Conservation (phyloP, 768 basidiomycete genomes). For the Leccinellum rugosiceps region DNA sequence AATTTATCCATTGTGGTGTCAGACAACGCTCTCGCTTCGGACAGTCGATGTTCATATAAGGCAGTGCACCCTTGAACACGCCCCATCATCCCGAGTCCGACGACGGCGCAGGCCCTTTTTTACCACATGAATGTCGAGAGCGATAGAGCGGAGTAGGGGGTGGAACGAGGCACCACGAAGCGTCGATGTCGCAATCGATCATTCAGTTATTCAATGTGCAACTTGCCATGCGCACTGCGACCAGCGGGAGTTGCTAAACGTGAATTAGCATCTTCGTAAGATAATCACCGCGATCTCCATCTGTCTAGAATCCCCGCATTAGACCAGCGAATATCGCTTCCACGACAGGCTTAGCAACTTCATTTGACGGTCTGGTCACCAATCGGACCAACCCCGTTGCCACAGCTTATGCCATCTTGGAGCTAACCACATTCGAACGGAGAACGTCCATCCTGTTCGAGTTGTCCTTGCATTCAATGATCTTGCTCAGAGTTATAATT, state of each 20-base stretch:
- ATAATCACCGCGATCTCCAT: conserved; percentile 28
- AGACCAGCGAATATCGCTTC: conserved; percentile 7
- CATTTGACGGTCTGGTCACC: not conserved
- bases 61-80: not conserved
- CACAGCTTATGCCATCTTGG: conserved; percentile 3
- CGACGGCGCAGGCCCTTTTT: conserved; percentile 3
- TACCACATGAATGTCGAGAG: conserved; percentile 9
- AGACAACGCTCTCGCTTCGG: conserved; percentile 6
- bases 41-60: not conserved
- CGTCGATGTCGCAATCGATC: conserved; percentile 1
- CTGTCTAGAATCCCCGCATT: conserved; percentile 11
- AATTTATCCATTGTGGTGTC: conserved; percentile 6
- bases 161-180: conserved; percentile 5
- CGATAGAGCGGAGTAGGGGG: conserved; percentile 8
- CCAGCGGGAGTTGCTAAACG: not conserved
- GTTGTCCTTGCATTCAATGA: conserved; percentile 3
- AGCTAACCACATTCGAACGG: conserved; percentile 2
- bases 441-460: not conserved
- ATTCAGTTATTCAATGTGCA: not conserved
- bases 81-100: conserved; percentile 14
- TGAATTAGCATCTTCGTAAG: not conserved
- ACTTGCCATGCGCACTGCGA: not conserved
- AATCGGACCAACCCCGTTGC: conserved; percentile 1
- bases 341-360: not conserved
- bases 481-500: not conserved